Conservation (phyloP, 208 protist genomes). For the Entamoeba moshkovskii region DNA sequence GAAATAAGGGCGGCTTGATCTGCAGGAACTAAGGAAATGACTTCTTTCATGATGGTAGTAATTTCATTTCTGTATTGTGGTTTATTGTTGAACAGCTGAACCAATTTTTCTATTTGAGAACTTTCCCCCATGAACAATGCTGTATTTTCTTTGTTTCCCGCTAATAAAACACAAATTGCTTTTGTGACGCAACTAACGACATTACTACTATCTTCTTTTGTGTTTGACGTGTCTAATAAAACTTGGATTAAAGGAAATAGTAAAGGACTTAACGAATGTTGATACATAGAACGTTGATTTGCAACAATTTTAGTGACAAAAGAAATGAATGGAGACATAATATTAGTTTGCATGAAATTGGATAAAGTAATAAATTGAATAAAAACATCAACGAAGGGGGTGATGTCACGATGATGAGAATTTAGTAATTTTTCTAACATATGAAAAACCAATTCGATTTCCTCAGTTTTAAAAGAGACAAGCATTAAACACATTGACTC, state of each 20-base stretch:
- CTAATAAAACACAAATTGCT: neutral
- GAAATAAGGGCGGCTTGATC: neutral
- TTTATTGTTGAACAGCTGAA: neutral
- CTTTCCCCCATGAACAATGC: neutral
- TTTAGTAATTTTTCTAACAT: neutral
- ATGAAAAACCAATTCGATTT: neutral
- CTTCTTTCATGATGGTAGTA: neutral
- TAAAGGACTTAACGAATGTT: neutral
- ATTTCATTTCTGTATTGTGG: neutral
- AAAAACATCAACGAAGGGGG: neutral
- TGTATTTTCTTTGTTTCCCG: neutral
- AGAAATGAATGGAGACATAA: neutral
- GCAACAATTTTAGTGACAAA: neutral
- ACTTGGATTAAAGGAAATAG: neutral
- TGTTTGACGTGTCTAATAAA: neutral
- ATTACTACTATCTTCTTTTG: neutral
- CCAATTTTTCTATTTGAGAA: neutral
- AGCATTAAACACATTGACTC: neutral
- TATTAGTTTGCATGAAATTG: neutral
- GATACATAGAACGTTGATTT: neutral
- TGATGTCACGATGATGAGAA: neutral
- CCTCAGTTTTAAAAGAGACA: neutral
- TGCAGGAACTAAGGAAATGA: neutral
- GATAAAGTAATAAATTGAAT: neutral
- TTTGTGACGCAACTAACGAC: neutral